These are phyloP conservation scores for Smallanthus sonchifolius DNA, from an alignment of 129 eudicot species.

Conservation along the genomic window DNA sequence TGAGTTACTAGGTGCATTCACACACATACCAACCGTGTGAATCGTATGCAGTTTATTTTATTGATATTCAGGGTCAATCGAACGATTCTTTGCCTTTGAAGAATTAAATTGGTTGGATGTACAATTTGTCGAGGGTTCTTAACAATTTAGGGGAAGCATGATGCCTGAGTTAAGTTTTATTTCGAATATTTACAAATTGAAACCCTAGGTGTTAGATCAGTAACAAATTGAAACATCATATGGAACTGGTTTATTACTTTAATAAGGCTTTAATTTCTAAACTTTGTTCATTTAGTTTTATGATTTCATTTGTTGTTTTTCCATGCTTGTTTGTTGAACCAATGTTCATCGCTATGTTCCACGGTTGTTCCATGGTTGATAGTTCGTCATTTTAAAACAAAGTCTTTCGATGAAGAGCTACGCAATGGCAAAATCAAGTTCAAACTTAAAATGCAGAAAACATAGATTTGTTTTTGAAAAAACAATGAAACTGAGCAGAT, in stretches of 20 bases:
- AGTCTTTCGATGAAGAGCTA: too few species aligned
- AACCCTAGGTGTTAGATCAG: neutral
- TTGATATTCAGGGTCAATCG: slow-evolving; percentile 5
- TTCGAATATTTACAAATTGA: neutral
- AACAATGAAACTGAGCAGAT: too few species aligned
- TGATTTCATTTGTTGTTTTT: neutral
- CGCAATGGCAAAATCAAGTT: too few species aligned
- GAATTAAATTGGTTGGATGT: neutral
- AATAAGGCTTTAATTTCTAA: neutral
- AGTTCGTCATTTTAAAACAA: too few species aligned
- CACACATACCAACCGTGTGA: neutral
- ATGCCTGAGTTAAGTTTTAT: neutral
- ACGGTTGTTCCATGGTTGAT: too few species aligned
- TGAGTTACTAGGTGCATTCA: too few species aligned
- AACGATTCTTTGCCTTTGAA: neutral
- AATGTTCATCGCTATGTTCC: too few species aligned
- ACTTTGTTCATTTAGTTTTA: neutral
- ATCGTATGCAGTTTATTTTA: neutral
- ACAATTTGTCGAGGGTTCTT: too few species aligned
- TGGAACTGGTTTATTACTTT: neutral
- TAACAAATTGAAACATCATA: neutral
- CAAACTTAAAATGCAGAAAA: too few species aligned
- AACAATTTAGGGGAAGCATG: too few species aligned
- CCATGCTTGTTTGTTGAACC: too few species aligned
- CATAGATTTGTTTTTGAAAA: too few species aligned